Base-by-base conservation (phyloP, 2,329 filamentous ascomycete species). In the Byssothecium circinans region DNA sequence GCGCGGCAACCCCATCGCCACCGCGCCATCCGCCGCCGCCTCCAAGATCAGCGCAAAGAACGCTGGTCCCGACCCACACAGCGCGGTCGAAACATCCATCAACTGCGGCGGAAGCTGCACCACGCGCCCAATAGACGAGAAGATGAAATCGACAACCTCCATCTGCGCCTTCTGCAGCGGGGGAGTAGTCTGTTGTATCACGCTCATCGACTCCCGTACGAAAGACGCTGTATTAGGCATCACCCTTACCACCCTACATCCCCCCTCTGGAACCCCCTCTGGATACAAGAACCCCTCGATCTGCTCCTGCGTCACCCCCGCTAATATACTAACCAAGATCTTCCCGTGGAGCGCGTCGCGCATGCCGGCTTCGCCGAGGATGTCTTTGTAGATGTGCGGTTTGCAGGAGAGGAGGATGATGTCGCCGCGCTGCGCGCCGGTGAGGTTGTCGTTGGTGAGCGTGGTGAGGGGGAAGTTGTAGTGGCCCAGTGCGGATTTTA, bases 171-270 rank as follows among this genome's bases (percentile, higher is more conserved):
- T 64, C 4, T 79, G 75, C 12, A 89, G 74, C 2, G 84, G 78
- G 8, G 84, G 82, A 8, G 75, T 76, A 6, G 79, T 77, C 1
- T 79, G 83, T 39, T 83, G 84, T 57, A 95, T 86, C 44, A 94
- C 77, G 8, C 76, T 92, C 88, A 94, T 94, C 58, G 82, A 85
- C 71, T 95, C 86, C 38, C 88, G 76, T 48, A 95, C 86, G 40
- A 88, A 79, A 20, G 85, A 85, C 10, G 89, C 89, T 0, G 88
- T 91, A 75, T 95, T 95, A 58, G 89, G 89, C 82, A 95, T 90
- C 45, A 87, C 89, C 25, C 89, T 80, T 4, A 95, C 85, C 36
- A 94, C 79, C 34, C 81, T 77, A 70, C 82, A 87, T n/a, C 58
- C 58, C 32, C 72, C 70, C n/a, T 60, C 60, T 30, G 78, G 75